Evolutionary conservation across 164 flowering plant genomes (phyloP).

Genomic region (Buxus sempervirens): DNA sequence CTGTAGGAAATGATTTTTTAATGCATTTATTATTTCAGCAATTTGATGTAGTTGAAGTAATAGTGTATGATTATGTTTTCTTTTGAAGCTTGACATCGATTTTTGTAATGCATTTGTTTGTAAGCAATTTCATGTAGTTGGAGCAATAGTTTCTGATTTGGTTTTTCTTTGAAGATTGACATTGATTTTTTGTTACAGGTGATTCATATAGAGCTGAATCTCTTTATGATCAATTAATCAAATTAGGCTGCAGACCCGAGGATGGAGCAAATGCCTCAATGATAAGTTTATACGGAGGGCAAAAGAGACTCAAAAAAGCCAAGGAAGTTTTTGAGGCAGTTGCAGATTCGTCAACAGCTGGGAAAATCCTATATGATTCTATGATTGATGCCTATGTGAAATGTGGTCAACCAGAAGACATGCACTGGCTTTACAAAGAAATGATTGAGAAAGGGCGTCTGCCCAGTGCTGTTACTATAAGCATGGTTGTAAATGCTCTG

Average conservation of each 20-base stretch:
- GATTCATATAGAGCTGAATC: conserved; percentile 45
- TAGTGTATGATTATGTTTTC: too few species aligned
- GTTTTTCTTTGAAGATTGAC: conserved; percentile 8
- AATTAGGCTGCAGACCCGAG: conserved; percentile 41
- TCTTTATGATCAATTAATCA: conserved; percentile 41
- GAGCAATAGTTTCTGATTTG: background rate
- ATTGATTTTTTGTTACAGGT: conserved; percentile 37
- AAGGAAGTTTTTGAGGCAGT: conserved; percentile 38
- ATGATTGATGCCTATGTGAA: conserved; percentile 72
- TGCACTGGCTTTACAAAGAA: conserved; percentile 49
- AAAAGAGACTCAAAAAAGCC: conserved; percentile 47
- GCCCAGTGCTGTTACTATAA: conserved; percentile 56
- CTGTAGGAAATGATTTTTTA: too few species aligned
- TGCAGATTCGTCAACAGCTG: conserved; percentile 26
- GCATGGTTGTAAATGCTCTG: conserved; percentile 70
- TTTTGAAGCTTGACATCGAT: too few species aligned
- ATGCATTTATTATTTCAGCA: too few species aligned
- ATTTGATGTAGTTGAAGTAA: too few species aligned
- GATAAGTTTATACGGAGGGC: conserved; percentile 55
- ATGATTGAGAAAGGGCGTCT: conserved; percentile 42
- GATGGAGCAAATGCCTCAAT: conserved; percentile 53
- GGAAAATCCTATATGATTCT: conserved; percentile 34
- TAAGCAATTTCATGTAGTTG: conserved; percentile 3
- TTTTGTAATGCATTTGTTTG: too few species aligned
- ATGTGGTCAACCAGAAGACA: conserved; percentile 53